Base-by-base conservation (phyloP, 2,329 filamentous ascomycete genomes). In the Cercospora zeae-maydis region DNA sequence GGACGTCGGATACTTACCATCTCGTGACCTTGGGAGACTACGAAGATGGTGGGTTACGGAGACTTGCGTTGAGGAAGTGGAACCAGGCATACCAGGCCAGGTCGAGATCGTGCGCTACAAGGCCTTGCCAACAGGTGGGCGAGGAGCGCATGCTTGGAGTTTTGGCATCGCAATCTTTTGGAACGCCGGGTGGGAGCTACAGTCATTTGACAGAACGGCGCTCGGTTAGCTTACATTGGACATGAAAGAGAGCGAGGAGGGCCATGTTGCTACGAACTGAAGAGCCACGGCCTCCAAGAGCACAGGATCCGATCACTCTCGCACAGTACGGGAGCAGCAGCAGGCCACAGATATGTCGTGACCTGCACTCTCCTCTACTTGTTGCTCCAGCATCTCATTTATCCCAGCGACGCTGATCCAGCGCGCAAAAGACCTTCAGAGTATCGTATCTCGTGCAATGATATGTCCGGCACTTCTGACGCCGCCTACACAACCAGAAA, bases 401-500 rank as follows among this genome's bases (percentile, higher is more conserved):
- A 34, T 49, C 14, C 13, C 37, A 47, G 13, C 42, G 21, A 27
- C 21, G 21, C 42, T 24, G 24, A 47, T 5, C 1, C 4, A 19
- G 14, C 21, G 13, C 42, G 19, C 16, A 7, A 14, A n/a, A 27
- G 2, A 11, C 13, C 13, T 10, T 14, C 42, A 47, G 10, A 27
- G 14, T 21, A 47, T 47, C 13, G 27, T 13, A 24, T 56, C 59
- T 21, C 61, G 13, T 45, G n/a, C 31, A 21, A 58, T 13, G 21
- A 34, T 57, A 61, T 70, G 68, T 70, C 61, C 63, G 68, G 66
- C 60, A 64, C 66, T 62, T 70, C 68, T 70, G 68, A 70, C 68
- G 65, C 68, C 66, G 67, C 61, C 68, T 67, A 69, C 69, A 66
- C 65, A 66, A 67, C 65, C 64, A 42, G 39, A 59, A 63, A 47